A percentile compares a stretch with the other conserved stretches of the same genome.
Evolutionary conservation across 208 protist species (phyloP).

Genomic region (Leptomonas seymouri): DNA sequence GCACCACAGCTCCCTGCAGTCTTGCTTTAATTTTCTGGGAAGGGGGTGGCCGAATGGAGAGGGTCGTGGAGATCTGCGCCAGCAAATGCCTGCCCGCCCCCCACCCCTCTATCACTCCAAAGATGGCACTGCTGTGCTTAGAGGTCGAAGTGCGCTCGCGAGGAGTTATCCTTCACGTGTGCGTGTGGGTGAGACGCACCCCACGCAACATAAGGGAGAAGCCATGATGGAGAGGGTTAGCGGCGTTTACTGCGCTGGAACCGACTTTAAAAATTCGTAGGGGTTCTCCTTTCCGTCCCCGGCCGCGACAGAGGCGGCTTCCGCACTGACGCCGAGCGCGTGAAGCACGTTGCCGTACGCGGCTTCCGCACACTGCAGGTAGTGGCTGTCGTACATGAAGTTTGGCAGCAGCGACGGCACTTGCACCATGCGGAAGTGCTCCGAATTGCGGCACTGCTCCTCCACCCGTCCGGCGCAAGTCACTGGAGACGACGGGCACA

Average conservation of each 20-base stretch:
- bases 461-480: constrained; percentile 5
- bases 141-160: too few species aligned
- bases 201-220: not conserved
- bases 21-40: too few species aligned
- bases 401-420: constrained; percentile 66
- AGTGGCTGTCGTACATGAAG: constrained; percentile 62
- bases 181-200: not conserved
- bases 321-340: constrained; percentile 27
- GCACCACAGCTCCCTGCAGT: too few species aligned
- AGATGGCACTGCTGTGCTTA: too few species aligned
- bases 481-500: not conserved
- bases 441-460: constrained; percentile 20
- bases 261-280: constrained; percentile 25
- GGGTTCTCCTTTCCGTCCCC: not conserved
- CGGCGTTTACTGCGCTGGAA: constrained; percentile 6
- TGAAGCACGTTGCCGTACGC: constrained; percentile 51
- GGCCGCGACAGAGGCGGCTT: too few species aligned
- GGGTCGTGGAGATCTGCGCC: too few species aligned
- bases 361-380: constrained; percentile 39
- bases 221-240: not conserved
- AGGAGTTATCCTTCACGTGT: too few species aligned
- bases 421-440: constrained; percentile 34
- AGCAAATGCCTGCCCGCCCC: too few species aligned
- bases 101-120: too few species aligned
- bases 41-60: too few species aligned